These are phyloP conservation scores for Clonostachys rhizophaga DNA, from an alignment of 2,329 filamentous ascomycete species.

Conservation along the genomic window DNA sequence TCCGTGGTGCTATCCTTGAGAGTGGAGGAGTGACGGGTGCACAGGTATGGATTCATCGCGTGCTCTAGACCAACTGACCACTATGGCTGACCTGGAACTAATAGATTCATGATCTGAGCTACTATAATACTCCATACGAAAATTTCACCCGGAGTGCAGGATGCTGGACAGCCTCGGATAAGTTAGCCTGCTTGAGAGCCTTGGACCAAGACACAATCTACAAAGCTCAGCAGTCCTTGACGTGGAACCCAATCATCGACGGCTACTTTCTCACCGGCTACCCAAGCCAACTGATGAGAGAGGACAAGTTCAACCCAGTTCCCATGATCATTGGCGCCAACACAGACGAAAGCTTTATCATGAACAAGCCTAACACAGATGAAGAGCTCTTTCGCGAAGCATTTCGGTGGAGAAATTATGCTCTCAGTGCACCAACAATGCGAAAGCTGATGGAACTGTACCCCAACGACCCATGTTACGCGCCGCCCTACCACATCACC, in stretches of 20 bases:
- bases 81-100: too few species aligned
- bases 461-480: slow-evolving; percentile 38
- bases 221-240: slow-evolving; percentile 24
- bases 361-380: slow-evolving; percentile 32
- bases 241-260: slow-evolving; percentile 38
- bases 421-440: slow-evolving; percentile 36
- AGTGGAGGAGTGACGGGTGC: slow-evolving; percentile 29
- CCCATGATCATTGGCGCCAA: slow-evolving; percentile 43
- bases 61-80: too few species aligned
- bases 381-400: slow-evolving; percentile 28
- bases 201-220: slow-evolving; percentile 23
- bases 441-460: slow-evolving; percentile 38
- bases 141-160: not conserved
- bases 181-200: slow-evolving; percentile 27
- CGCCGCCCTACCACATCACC: slow-evolving; percentile 25
- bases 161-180: slow-evolving; percentile 24
- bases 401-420: slow-evolving; percentile 36
- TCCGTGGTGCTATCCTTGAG: slow-evolving; percentile 47
- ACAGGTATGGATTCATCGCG: not conserved
- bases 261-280: slow-evolving; percentile 41
- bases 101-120: not conserved
- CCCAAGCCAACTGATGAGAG: slow-evolving; percentile 35
- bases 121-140: not conserved
- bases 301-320: slow-evolving; percentile 34
- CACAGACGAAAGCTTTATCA: slow-evolving; percentile 39